phyloP scores from a whole-genome alignment of 2,329 filamentous ascomycete species.

The Cytospora piceae region DNA sequence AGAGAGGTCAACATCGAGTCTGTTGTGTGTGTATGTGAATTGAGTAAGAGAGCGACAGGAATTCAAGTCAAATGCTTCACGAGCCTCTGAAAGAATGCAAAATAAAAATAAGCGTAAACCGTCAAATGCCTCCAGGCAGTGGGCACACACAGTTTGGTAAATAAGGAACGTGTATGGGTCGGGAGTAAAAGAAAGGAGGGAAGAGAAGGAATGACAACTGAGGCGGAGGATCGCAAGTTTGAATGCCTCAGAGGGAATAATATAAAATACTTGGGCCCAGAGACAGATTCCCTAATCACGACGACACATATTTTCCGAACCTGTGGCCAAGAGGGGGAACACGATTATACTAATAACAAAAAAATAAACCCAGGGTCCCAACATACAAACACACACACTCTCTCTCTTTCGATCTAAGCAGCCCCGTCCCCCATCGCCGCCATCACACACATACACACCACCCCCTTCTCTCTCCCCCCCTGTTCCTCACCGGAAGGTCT shows the following conservation, averaged over 20 bases:
- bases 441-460: background rate
- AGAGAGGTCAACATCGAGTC: conserved; percentile 42
- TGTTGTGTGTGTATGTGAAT: conserved; percentile 15
- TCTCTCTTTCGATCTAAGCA: background rate
- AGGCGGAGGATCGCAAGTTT: background rate
- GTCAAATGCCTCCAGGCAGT: conserved; percentile 1
- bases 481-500: background rate
- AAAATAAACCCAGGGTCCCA: too few species aligned
- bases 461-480: conserved; percentile 9
- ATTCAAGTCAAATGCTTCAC: conserved; percentile 33
- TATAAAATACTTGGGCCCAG: conserved; percentile 15
- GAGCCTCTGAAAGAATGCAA: background rate
- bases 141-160: background rate
- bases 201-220: conserved; percentile 40
- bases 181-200: conserved; percentile 31
- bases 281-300: conserved; percentile 3
- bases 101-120: background rate
- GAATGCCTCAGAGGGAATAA: conserved; percentile 42
- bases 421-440: background rate
- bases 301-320: background rate
- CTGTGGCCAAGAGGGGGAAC: background rate
- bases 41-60: conserved; percentile 32
- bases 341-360: background rate
- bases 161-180: background rate
- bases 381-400: conserved; percentile 6